Base-by-base conservation (phyloP, 2,329 filamentous ascomycete species). In the Canariomyces notabilis region DNA sequence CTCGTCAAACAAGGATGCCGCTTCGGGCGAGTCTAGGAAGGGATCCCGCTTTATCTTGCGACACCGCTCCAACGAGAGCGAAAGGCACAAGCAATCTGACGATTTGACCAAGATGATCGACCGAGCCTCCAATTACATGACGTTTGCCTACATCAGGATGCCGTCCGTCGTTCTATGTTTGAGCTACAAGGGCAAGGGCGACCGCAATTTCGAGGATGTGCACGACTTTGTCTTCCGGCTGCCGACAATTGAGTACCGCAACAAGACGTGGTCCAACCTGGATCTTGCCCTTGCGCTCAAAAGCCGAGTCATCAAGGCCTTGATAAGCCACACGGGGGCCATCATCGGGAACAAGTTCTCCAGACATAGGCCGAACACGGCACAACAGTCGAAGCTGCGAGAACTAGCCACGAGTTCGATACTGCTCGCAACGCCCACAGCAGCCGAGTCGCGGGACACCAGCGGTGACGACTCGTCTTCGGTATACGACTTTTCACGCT, bases 231-330 rank as follows among this genome's bases (percentile, higher is more conserved):
- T 98, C 39, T 98, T 98, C 77, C 83, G 89, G 26, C 80, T 98
- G 68, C 93, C 93, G 3, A 85, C 87, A 2, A 83, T 98, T 37
- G 93, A 98, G 64, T 97, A 95, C 70, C 82, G 89, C 53, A 98
- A 98, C 75, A 98, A 98, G 73, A 97, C 90, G 7, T 98, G 93
- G 93, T 96, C 89, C 6, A 98, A 97, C 64, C 77, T 98, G 6
- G 93, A 98, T 61, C 79, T 98, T 8, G 90, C 91, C 1, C 75
- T 97, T 38, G 86, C 89, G 12, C 76, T 98, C 44, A 97, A 98
- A 71, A 94, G 90, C 63, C 90, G 95, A 37, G 87, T 97, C 48
- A 88, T 95, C 62, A 87, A 89, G 61, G 91, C 93, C 0, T 76
- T 98, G 37, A 94, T 98, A 59, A 93, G 88, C 2, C 93, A 98